Base-by-base conservation (phyloP, 2,329 filamentous ascomycete genomes). In the Clathrospora elynae region DNA sequence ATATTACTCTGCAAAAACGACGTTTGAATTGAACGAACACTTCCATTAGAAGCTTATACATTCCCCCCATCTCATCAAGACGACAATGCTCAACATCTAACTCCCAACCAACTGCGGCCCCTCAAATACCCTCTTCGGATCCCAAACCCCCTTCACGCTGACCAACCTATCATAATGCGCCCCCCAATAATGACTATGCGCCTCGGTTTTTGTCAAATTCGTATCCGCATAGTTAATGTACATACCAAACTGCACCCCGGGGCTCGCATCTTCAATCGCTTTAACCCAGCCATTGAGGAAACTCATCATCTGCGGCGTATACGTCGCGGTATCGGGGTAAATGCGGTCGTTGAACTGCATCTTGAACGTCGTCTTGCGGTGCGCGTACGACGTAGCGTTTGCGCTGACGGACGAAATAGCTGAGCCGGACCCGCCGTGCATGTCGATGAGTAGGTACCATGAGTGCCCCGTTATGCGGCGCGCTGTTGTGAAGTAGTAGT, bases 181-280 rank as follows among this genome's bases (percentile, higher is more conserved):
- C 5, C 71, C 59, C 56, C 72, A 79, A 57, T 79, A 78, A 43
- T 71, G 62, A 19, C 68, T 51, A 52, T 75, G 71, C 4, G 76
- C 76, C 22, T 70, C 67, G 1, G 66, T 64, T 20, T 67, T 66
- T 33, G 65, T 67, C 51, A 79, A 59, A 25, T 64, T 70, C 6
- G 75, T 68, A 59, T 79, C 77, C 12, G 74, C 71, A 49, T 79
- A 79, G 60, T 79, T 79, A 54, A 74, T 71, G 53, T 79, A 80
- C 64, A 73, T 73, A 13, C 73, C 74, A 63, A 68, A 74, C 19
- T 69, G 53, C 19, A 37, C 41, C 2, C 35, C 47, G 1, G 47
- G 41, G 6, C 47, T 59, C 14, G 59, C 59, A 31, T 58, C 45
- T 9, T 43, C 59, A 35, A 71, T 54, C 6, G 54, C 58, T 11